phyloP scores from a whole-genome alignment of 2,329 filamentous ascomycete species.

The Sclerotinia subarctica region DNA sequence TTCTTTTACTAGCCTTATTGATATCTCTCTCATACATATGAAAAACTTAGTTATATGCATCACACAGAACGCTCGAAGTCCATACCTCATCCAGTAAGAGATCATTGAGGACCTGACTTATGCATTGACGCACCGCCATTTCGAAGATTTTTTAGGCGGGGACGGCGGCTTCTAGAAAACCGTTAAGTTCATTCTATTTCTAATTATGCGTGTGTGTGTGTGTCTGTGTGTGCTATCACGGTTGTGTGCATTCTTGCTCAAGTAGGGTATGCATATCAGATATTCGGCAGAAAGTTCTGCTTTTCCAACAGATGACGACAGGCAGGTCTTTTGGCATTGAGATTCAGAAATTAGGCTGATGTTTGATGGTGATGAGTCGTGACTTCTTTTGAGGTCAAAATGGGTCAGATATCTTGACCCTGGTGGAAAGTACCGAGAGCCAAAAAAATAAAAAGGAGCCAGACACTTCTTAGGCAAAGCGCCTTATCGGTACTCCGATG shows the following conservation, averaged over 20 bases:
- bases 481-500: constrained; percentile 3
- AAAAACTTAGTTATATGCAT: neutral
- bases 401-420: neutral
- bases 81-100: constrained; percentile 1
- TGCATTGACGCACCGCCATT: constrained; percentile 15
- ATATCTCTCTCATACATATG: neutral
- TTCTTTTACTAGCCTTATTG: neutral
- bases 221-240: neutral
- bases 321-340: no score
- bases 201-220: neutral
- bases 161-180: constrained; percentile 15
- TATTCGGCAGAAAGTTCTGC: no score
- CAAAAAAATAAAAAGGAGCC: neutral
- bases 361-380: no score
- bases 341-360: neutral
- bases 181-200: constrained; percentile 1
- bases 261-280: no score
- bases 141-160: constrained; percentile 11
- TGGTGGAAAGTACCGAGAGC: neutral
- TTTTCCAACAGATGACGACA: no score
- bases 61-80: neutral
- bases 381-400: no score
- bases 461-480: neutral
- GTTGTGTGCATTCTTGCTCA: constrained; percentile 1
- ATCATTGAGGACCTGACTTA: constrained; percentile 10